phyloP scores from a whole-genome alignment of 75 land plant genomes.

The Pinus taeda region DNA sequence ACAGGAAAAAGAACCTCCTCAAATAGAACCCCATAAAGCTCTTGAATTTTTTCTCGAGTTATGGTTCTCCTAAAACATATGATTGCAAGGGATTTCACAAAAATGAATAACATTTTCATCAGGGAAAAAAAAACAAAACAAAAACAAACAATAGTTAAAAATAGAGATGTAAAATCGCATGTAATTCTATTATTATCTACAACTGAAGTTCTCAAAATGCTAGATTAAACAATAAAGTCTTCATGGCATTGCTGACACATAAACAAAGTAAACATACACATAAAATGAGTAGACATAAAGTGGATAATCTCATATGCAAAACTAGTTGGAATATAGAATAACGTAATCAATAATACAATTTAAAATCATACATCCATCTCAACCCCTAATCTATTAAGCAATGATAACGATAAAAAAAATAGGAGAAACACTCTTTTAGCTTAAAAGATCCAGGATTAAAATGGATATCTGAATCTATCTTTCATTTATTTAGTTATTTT shows the following conservation, averaged over 20 bases:
- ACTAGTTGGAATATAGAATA: background rate
- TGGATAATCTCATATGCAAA: background rate
- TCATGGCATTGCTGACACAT: too few species aligned
- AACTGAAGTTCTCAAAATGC: background rate
- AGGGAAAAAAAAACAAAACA: too few species aligned
- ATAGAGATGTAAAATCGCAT: background rate
- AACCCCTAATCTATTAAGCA: background rate
- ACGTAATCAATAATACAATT: background rate
- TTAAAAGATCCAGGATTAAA: too few species aligned
- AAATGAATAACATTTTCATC: background rate
- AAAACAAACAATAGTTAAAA: background rate
- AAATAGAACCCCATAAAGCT: conserved; percentile 92
- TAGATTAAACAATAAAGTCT: background rate
- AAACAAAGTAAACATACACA: background rate
- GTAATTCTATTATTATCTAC: background rate
- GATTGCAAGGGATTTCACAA: background rate
- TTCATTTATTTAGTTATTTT: too few species aligned
- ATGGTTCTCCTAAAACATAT: conserved; percentile 69
- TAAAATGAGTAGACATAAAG: background rate
- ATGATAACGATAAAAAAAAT: too few species aligned
- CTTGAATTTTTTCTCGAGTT: conserved; percentile 86
- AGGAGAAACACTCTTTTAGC: too few species aligned
- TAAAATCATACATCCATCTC: background rate
- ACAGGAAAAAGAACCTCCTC: conserved; percentile 74
- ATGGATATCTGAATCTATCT: too few species aligned